These are phyloP conservation scores for Tephrocybe rancida DNA, from an alignment of 768 basidiomycete species.

Conservation along the genomic window DNA sequence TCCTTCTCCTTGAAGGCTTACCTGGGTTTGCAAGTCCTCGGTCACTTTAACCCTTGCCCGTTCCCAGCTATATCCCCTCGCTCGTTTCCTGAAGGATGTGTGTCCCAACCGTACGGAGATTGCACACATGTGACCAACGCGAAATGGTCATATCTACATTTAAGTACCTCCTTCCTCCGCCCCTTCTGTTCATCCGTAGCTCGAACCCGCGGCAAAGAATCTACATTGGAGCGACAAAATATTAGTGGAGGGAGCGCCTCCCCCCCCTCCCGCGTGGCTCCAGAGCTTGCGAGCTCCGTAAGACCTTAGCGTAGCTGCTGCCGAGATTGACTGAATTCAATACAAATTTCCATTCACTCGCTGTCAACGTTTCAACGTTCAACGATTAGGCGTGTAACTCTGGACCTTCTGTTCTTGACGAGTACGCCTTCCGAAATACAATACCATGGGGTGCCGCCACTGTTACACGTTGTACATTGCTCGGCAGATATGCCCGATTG, in stretches of 20 bases:
- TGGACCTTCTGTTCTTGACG: too few relatives aligned
- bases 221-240: neutral
- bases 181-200: neutral
- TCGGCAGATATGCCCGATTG: neutral
- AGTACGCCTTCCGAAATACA: too few relatives aligned
- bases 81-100: neutral
- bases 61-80: neutral
- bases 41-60: neutral
- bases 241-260: neutral
- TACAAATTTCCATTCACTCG: neutral
- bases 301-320: neutral
- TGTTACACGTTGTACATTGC: neutral
- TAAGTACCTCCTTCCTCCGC: neutral
- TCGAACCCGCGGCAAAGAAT: too few relatives aligned
- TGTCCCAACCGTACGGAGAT: neutral
- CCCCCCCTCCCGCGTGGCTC: neutral
- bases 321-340: conserved; percentile 1
- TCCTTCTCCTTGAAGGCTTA: neutral
- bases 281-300: neutral
- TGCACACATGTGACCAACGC: neutral
- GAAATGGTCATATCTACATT: neutral
- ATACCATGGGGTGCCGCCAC: neutral
- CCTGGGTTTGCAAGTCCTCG: neutral
- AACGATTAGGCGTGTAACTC: neutral
- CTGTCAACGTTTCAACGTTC: neutral